phyloP scores from a whole-genome alignment of 1,284 basidiomycete species.

The Pseudozyma hubeiensis region DNA sequence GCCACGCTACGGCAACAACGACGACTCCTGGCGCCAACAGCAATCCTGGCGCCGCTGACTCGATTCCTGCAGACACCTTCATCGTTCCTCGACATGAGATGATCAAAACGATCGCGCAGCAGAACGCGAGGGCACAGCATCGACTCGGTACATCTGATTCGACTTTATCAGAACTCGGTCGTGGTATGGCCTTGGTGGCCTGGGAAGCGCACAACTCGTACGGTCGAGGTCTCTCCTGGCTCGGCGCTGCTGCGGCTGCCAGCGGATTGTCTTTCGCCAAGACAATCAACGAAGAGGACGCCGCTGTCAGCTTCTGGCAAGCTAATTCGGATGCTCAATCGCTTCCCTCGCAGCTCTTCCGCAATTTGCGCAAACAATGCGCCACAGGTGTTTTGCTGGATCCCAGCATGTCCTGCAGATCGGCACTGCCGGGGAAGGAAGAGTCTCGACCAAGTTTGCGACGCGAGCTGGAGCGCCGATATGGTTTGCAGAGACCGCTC shows the following conservation, averaged over 20 bases:
- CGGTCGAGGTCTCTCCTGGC: slow-evolving; percentile 44
- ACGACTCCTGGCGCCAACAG: slow-evolving; percentile 7
- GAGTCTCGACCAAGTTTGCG: neutral
- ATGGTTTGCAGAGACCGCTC: slow-evolving; percentile 16
- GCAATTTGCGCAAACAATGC: slow-evolving; percentile 28
- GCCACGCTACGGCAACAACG: slow-evolving; percentile 16
- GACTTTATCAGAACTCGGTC: slow-evolving; percentile 28
- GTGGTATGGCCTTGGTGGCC: slow-evolving; percentile 34
- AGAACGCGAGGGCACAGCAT: slow-evolving; percentile 32
- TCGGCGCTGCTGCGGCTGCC: slow-evolving; percentile 42
- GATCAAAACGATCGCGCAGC: slow-evolving; percentile 32
- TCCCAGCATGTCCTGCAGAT: slow-evolving; percentile 23
- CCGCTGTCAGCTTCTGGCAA: slow-evolving; percentile 35
- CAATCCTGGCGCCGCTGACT: neutral
- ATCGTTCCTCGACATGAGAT: slow-evolving; percentile 40
- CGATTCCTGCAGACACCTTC: slow-evolving; percentile 36
- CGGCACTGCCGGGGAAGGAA: neutral
- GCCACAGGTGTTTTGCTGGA: slow-evolving; percentile 45
- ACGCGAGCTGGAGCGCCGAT: slow-evolving; percentile 19
- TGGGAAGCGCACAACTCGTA: slow-evolving; percentile 47
- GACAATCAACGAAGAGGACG: slow-evolving; percentile 39
- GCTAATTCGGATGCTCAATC: slow-evolving; percentile 42
- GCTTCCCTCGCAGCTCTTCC: slow-evolving; percentile 39
- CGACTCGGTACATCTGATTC: slow-evolving; percentile 14
- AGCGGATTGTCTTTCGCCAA: slow-evolving; percentile 37